phyloP scores from a whole-genome alignment of 805 yeast genomes.

The Torulaspora franciscae region DNA sequence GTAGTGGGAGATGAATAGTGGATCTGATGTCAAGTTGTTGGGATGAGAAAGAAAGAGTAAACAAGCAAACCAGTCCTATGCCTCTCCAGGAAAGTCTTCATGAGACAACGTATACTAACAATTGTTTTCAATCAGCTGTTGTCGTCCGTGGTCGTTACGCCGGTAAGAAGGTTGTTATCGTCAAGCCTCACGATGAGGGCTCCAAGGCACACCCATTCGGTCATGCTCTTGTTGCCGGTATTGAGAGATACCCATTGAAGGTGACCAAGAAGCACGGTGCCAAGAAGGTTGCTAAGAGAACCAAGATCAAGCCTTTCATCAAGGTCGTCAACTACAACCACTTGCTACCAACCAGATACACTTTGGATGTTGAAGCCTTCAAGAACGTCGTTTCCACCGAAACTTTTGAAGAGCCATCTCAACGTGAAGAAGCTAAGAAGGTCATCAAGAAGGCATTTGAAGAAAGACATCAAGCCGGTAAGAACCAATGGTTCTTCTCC shows the following conservation, averaged over 20 bases:
- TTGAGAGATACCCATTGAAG: conserved; percentile 97
- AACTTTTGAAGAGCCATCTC: conserved; percentile 95
- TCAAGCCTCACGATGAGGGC: conserved; percentile 98
- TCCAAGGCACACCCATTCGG: conserved; percentile 98
- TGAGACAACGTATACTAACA: conserved; percentile 25
- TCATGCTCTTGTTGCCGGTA: conserved; percentile 99
- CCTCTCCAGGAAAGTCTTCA: neutral
- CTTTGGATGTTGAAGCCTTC: conserved; percentile 93
- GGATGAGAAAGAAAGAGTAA: neutral
- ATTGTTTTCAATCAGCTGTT: conserved; percentile 57
- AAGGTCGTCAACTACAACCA: conserved; percentile 99
- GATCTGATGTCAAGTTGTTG: neutral
- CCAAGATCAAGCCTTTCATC: conserved; percentile 98
- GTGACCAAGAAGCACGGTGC: conserved; percentile 92
- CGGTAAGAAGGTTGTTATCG: conserved; percentile 99
- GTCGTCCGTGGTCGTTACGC: conserved; percentile 99
- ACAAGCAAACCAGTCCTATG: neutral
- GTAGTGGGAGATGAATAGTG: neutral
- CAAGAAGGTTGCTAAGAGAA: conserved; percentile 95
- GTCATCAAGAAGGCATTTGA: conserved; percentile 98
- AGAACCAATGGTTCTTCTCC: conserved; percentile 99
- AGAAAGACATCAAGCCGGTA: conserved; percentile 98
- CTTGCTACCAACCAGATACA: conserved; percentile 99
- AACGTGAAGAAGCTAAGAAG: conserved; percentile 98
- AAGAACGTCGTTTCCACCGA: conserved; percentile 88